These are phyloP conservation scores for Colletotrichum eremochloae DNA, from an alignment of 2,329 filamentous ascomycete species.

Conservation along the genomic window DNA sequence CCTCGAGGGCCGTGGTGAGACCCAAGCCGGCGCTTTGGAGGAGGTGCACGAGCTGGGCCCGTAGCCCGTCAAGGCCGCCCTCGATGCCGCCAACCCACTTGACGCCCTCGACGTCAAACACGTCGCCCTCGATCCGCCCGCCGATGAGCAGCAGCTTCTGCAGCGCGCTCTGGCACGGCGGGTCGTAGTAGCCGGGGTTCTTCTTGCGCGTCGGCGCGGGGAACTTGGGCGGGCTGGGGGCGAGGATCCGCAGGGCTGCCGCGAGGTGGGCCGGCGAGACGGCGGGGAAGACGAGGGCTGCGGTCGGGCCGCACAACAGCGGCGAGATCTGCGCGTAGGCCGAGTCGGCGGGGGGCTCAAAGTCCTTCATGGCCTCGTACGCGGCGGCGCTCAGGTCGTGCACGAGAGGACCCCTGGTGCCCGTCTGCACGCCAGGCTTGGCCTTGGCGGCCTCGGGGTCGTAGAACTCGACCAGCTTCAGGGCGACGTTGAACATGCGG, in stretches of 20 bases:
- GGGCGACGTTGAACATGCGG: slow-evolving; percentile 87
- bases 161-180: slow-evolving; percentile 81
- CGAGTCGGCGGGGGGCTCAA: slow-evolving; percentile 54
- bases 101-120: slow-evolving; percentile 81
- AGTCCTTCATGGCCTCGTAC: slow-evolving; percentile 61
- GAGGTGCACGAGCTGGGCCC: slow-evolving; percentile 84
- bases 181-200: slow-evolving; percentile 86
- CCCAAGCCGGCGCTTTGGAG: slow-evolving; percentile 85
- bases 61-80: slow-evolving; percentile 83
- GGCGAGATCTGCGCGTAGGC: slow-evolving; percentile 75
- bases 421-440: slow-evolving; percentile 50
- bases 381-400: slow-evolving; percentile 69
- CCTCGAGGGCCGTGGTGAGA: slow-evolving; percentile 83
- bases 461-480: slow-evolving; percentile 89
- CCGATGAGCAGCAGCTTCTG: slow-evolving; percentile 90
- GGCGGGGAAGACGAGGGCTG: slow-evolving; percentile 82
- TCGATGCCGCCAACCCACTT: slow-evolving; percentile 79
- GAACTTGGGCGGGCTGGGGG: slow-evolving; percentile 79
- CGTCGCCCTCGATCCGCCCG: slow-evolving; percentile 86
- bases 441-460: slow-evolving; percentile 58
- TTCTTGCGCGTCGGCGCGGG: slow-evolving; percentile 82
- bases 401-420: slow-evolving; percentile 51
- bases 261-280: slow-evolving; percentile 89
- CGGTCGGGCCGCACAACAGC: slow-evolving; percentile 85
- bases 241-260: slow-evolving; percentile 81